Conservation (phyloP, 805 yeast genomes). For the Wickerhamiella bombiphila region DNA sequence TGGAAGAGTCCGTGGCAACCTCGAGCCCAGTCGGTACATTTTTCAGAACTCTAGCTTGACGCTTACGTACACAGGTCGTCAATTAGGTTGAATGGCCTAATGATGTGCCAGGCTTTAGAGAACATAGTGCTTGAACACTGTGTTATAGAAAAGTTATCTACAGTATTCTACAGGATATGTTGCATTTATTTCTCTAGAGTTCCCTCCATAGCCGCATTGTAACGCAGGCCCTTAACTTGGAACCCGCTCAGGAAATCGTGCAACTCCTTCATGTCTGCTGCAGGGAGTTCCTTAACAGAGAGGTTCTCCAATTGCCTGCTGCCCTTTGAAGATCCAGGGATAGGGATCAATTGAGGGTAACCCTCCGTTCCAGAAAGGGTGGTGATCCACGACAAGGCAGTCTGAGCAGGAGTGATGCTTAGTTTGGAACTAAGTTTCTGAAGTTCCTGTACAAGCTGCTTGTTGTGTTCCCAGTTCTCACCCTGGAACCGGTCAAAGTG, state of each 20-base stretch:
- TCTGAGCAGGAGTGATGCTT: conserved; percentile 43
- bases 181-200: conserved; percentile 1
- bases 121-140: too few relatives aligned
- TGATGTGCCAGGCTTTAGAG: too few relatives aligned
- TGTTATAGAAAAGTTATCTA: too few relatives aligned
- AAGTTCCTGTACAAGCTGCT: conserved; percentile 34
- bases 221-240: conserved; percentile 44
- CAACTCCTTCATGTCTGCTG: conserved; percentile 42
- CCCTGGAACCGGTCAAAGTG: conserved; percentile 42
- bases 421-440: conserved; percentile 34
- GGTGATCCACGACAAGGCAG: conserved; percentile 54
- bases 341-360: conserved; percentile 50
- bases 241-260: conserved; percentile 30
- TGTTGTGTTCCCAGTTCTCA: conserved; percentile 43
- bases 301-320: conserved; percentile 50
- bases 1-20: too few relatives aligned
- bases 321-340: conserved; percentile 60
- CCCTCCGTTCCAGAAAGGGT: conserved; percentile 24
- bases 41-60: too few relatives aligned
- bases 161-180: not conserved
- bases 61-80: too few relatives aligned
- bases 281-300: conserved; percentile 30
- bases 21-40: too few relatives aligned
- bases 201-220: conserved; percentile 21
- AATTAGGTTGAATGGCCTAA: too few relatives aligned